Conservation (phyloP, 1,284 basidiomycete species). For the Rhodotorula sp. region DNA sequence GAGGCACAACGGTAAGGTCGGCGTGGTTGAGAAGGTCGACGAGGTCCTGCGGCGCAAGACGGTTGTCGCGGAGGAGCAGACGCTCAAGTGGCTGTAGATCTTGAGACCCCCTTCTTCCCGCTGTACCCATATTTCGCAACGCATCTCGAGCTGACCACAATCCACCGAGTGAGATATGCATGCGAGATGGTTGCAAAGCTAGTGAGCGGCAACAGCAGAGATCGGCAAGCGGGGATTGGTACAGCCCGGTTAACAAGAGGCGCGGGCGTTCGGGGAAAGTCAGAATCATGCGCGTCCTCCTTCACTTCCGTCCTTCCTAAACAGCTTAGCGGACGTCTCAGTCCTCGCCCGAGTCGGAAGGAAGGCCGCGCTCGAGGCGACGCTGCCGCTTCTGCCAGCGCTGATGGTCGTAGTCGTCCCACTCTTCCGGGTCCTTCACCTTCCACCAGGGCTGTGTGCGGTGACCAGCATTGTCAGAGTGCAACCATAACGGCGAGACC, state of each 20-base stretch:
- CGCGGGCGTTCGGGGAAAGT: background rate
- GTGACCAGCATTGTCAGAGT: background rate
- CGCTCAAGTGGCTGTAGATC: constrained; percentile 34
- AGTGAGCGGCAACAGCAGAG: background rate
- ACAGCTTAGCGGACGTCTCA: background rate
- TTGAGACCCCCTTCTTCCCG: too few relatives aligned
- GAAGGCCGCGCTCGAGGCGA: constrained; percentile 25
- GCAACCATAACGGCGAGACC: too few relatives aligned
- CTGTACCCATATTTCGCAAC: background rate
- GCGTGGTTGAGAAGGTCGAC: constrained; percentile 69
- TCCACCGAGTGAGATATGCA: background rate
- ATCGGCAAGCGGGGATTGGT: background rate
- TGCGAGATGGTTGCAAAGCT: background rate
- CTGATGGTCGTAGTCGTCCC: constrained; percentile 26
- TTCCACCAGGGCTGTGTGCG: constrained; percentile 33
- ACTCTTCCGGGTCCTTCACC: constrained; percentile 31
- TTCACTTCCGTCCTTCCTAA: too few relatives aligned
- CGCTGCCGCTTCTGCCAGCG: constrained; percentile 21
- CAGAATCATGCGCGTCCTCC: too few relatives aligned
- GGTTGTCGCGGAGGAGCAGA: constrained; percentile 53
- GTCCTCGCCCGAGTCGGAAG: constrained; percentile 18
- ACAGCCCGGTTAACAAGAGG: background rate
- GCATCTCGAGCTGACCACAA: background rate
- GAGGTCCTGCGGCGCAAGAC: constrained; percentile 67
- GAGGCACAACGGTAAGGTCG: constrained; percentile 62